Evolutionary conservation across 805 yeast species (phyloP), one percentile per base, ranked within the genome.

Genomic region (Helenozyma rhizophorensis): DNA sequence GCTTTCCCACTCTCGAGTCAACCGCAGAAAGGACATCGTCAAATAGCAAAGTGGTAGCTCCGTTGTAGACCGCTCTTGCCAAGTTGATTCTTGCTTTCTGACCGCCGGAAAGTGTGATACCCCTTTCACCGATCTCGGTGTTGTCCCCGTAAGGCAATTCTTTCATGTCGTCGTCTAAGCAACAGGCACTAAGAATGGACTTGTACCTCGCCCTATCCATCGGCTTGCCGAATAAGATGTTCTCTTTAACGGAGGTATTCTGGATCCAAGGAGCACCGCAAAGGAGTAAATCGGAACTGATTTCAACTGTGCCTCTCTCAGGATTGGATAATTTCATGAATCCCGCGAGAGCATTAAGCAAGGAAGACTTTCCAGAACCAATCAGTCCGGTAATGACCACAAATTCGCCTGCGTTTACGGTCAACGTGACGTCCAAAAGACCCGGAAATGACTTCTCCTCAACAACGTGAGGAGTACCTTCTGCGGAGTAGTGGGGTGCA

Each of bases 1-100:
- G 69, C 38, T 53, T 61, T 27, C 68, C 72, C 22, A 66, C 72
- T 35, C 61, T 51, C 3, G 70, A 51, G 37, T 66, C 72, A 26
- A 66, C 72, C 9, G 71, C 72, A 32, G 63, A 54, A 19, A 66
- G 57, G n/a, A 66, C 70, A 42, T 66, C 72, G 42, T 66, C 72
- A 34, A 66, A 54, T 27, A 66, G 51, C 21, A 64, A 45, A 14
- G 60, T 56, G 16, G 53, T 50, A 9, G 62, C 50, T 24, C 52
- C 49, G 8, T 61, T 47, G 45, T 66, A 66, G 21, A 54, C 59
- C 6, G 71, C 68, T 47, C 72, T 56, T 14, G 72, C 72, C 50
- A 66, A 56, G 44, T 58, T 63, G 31, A 66, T 59, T 47, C 72
- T 50, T 15, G 72, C 70, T 43, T 65, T 65, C 48, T 66, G 72